Evolutionary conservation across 306 rosid species (phyloP).

Genomic region (Rosa persica): DNA sequence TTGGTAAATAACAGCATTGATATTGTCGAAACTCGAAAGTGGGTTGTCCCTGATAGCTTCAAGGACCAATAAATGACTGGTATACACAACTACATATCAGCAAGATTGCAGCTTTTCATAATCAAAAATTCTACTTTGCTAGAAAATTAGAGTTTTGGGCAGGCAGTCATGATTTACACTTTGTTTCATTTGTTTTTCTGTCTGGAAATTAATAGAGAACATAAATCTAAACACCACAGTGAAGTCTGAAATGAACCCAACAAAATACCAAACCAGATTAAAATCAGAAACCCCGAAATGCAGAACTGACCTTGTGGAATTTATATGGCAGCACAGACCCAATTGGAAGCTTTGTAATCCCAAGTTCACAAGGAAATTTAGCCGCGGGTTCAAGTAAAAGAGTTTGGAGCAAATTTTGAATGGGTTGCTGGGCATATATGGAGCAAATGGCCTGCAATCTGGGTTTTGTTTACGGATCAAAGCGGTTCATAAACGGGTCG

Average conservation of each 20-base stretch:
- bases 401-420: no score
- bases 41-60: neutral
- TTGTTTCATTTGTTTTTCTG: neutral
- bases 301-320: neutral
- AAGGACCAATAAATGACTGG: neutral
- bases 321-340: no score
- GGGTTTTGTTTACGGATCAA: no score
- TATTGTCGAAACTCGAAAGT: no score
- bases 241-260: neutral
- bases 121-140: neutral
- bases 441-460: no score
- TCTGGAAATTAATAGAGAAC: neutral
- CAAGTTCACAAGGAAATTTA: no score
- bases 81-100: neutral
- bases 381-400: no score
- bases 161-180: neutral
- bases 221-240: neutral
- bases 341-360: no score
- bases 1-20: neutral
- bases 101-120: neutral
- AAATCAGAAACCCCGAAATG: neutral
- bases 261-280: neutral
- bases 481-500: no score
- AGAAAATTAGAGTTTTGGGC: neutral
- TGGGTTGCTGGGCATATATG: no score